Conservation (phyloP, 129 eudicot species). For the Silybum marianum region DNA sequence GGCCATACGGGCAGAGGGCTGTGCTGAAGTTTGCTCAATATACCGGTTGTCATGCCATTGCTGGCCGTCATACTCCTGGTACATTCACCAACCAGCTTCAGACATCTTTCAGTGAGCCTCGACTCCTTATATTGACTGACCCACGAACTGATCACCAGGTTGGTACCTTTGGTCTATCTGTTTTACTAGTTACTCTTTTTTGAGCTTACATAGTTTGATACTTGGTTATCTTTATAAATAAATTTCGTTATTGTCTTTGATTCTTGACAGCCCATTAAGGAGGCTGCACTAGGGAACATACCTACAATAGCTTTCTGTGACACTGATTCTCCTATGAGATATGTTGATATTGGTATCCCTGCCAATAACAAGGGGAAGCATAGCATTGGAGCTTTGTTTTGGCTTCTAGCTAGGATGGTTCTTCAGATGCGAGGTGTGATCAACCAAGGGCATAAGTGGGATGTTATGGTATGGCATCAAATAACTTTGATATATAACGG, state of each 20-base stretch:
- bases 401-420: slow-evolving; percentile 82
- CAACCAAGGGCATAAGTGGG: slow-evolving; percentile 75
- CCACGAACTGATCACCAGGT: slow-evolving; percentile 84
- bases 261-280: slow-evolving; percentile 66
- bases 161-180: background rate
- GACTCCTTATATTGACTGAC: slow-evolving; percentile 70
- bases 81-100: slow-evolving; percentile 81
- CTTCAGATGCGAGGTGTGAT: slow-evolving; percentile 75
- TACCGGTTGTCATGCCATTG: slow-evolving; percentile 65
- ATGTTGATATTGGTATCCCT: slow-evolving; percentile 80
- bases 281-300: slow-evolving; percentile 69
- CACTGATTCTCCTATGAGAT: slow-evolving; percentile 76
- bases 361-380: slow-evolving; percentile 88
- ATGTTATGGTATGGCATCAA: slow-evolving; percentile 55
- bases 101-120: slow-evolving; percentile 74
- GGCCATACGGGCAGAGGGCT: slow-evolving; percentile 83
- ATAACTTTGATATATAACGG: background rate
- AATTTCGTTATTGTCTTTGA: background rate
- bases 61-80: slow-evolving; percentile 83
- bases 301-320: slow-evolving; percentile 86
- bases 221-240: too few species aligned
- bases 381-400: slow-evolving; percentile 79
- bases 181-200: background rate
- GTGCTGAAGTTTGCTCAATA: slow-evolving; percentile 77
- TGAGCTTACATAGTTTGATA: too few species aligned